A percentile compares a stretch with the other conserved stretches of the same genome.
Evolutionary conservation across 148 eudicot species (phyloP).

Genomic region (Beta vulgaris): DNA sequence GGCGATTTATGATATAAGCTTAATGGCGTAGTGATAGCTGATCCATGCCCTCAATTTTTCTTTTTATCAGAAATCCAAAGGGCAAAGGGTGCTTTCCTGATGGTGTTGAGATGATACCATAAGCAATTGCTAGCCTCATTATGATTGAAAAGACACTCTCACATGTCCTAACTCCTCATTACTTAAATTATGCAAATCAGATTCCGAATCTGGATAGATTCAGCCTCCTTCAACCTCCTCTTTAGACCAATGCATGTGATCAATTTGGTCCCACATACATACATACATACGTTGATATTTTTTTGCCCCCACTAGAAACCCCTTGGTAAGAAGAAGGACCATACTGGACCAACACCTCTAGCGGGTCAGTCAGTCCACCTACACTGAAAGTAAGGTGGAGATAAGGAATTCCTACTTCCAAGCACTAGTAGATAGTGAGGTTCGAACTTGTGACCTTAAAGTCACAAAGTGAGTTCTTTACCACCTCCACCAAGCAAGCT

Average conservation of each 20-base stretch:
- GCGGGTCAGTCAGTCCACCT: too few species aligned
- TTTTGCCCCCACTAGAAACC: too few species aligned
- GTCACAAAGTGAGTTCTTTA: too few species aligned
- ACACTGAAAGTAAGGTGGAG: too few species aligned
- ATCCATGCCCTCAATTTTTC: constrained; percentile 53
- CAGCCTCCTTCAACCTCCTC: constrained; percentile 48
- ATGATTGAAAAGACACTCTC: constrained; percentile 45
- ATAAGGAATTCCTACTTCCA: too few species aligned
- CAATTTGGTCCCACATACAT: neutral
- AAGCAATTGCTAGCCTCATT: constrained; percentile 56
- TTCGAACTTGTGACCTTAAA: too few species aligned
- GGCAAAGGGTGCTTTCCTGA: constrained; percentile 43
- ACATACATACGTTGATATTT: too few species aligned
- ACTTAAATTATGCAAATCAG: constrained; percentile 56
- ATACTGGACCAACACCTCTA: too few species aligned
- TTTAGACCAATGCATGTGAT: constrained; percentile 29
- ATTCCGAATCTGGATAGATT: constrained; percentile 52
- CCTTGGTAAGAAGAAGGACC: too few species aligned
- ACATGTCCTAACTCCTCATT: constrained; percentile 55
- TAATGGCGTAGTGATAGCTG: constrained; percentile 51
- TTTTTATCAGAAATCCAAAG: constrained; percentile 39
- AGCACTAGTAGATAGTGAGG: too few species aligned
- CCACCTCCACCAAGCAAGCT: too few species aligned
- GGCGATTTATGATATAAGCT: constrained; percentile 44
- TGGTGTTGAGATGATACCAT: constrained; percentile 50